Conservation (phyloP, 805 yeast genomes). For the Kazachstania bromeliacearum region DNA sequence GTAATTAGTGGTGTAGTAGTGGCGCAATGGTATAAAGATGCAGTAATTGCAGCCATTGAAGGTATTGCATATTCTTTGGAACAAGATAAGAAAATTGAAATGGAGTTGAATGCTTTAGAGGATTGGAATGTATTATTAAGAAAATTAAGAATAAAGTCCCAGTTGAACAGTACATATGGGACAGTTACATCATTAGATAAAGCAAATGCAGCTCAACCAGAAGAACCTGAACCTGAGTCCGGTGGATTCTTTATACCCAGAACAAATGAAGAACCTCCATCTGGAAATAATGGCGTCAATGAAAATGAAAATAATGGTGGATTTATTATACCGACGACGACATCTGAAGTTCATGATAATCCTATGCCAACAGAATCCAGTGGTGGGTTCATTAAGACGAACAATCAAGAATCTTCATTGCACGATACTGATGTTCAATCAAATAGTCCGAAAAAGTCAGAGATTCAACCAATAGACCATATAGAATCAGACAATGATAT, state of each 20-base stretch:
- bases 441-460: too few relatives aligned
- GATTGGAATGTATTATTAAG: constrained; percentile 25
- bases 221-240: constrained; percentile 4
- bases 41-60: constrained; percentile 24
- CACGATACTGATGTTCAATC: too few relatives aligned
- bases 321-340: neutral
- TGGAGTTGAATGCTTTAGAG: constrained; percentile 41
- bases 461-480: too few relatives aligned
- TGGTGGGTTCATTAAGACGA: too few relatives aligned
- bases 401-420: too few relatives aligned
- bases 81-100: constrained; percentile 34
- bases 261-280: neutral
- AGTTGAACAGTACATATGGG: constrained; percentile 43
- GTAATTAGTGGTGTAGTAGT: constrained; percentile 69
- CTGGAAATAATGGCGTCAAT: neutral
- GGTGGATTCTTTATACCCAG: constrained; percentile 9
- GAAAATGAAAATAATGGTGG: constrained; percentile 4
- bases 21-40: constrained; percentile 40
- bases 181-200: constrained; percentile 12
- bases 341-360: too few relatives aligned
- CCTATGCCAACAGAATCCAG: too few relatives aligned
- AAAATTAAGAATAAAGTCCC: constrained; percentile 28
- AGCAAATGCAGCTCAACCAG: constrained; percentile 9
- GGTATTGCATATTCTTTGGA: constrained; percentile 21
- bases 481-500: constrained; percentile 4